Percentiles rank a stretch among this genome's conserved stretches.
These are phyloP conservation scores for Pichiaceae sp. DNA, from an alignment of 1,139 yeast genomes.

Conservation along the genomic window DNA sequence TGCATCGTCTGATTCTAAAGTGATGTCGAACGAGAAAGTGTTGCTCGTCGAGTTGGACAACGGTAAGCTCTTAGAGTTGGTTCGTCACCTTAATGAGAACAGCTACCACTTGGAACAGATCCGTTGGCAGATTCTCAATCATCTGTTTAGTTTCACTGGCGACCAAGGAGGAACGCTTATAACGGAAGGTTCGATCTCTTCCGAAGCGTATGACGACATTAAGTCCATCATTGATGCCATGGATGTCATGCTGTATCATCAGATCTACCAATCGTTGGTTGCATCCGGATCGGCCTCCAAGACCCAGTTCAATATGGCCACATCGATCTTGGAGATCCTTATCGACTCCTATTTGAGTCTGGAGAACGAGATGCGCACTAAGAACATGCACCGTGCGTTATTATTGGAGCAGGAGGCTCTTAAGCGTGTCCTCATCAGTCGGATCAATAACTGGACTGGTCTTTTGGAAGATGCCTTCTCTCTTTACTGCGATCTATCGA, in stretches of 20 bases:
- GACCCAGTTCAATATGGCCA: conserved; percentile 11
- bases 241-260: conserved; percentile 19
- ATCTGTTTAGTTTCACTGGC: conserved; percentile 25
- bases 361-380: conserved; percentile 26
- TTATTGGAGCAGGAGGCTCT: conserved; percentile 26
- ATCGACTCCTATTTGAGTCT: conserved; percentile 38
- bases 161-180: conserved; percentile 19
- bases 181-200: conserved; percentile 24
- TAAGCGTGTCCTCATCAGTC: conserved; percentile 10
- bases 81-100: conserved; percentile 26
- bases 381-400: conserved; percentile 17
- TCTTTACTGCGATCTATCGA: neutral
- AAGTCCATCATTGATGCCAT: conserved; percentile 26
- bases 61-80: conserved; percentile 22
- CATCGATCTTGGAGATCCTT: conserved; percentile 47
- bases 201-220: conserved; percentile 20
- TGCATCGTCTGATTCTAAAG: conserved; percentile 13
- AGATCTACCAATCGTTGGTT: neutral
- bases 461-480: conserved; percentile 17
- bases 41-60: conserved; percentile 11
- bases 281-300: neutral
- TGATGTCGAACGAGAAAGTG: conserved; percentile 6
- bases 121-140: conserved; percentile 35
- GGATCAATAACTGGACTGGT: conserved; percentile 26
- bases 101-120: conserved; percentile 38